Evolutionary conservation across 2,329 filamentous ascomycete species (phyloP), one percentile per base, ranked within the genome.

Genomic region (Penicillium aurantiogriseum): DNA sequence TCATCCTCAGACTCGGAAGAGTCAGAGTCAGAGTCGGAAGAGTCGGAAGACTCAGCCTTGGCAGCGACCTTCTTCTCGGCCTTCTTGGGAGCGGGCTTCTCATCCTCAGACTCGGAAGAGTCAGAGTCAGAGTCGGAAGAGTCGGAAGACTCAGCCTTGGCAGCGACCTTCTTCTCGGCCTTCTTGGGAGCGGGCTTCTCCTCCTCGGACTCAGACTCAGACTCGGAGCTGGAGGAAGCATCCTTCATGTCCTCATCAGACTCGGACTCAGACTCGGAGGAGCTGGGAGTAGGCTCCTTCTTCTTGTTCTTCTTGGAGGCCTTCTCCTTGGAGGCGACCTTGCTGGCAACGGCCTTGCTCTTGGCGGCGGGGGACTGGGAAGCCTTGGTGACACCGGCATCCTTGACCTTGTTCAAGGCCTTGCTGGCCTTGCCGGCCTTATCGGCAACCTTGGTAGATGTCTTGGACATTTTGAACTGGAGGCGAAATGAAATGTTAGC

Each of bases 371-470:
- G 69, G 56, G 71, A 74, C 68, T 78, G 69, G 52, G 77, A 70
- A 43, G 75, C 64, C 72, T 80, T 81, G 63, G 72, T 71, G 55
- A 80, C 73, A 60, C 72, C 77, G 58, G 73, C 71, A 63, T 75
- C 73, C 73, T 80, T 80, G 67, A 79, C 78, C 71, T 80, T 80
- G 70, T 66, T 73, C 63, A 80, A 58, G 64, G 73, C 66, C 72
- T 79, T 79, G 69, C 72, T 71, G 59, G 65, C 69, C 59, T 71
- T 63, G 43, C 4, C 6, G 49, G 27, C 49, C 67, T 79, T 77
- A 57, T 77, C 69, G 49, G 65, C 71, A 69, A 71, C 66, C 71
- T 80, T 78, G 54, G 75, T 44, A 36, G 53, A 56, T 36, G 54
- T 73, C 71, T 80, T 80, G 48, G 76, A 77, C 75, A 78, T 78